These are phyloP conservation scores for Pyrenophora seminiperda DNA, from an alignment of 2,329 filamentous ascomycete species.

Conservation along the genomic window DNA sequence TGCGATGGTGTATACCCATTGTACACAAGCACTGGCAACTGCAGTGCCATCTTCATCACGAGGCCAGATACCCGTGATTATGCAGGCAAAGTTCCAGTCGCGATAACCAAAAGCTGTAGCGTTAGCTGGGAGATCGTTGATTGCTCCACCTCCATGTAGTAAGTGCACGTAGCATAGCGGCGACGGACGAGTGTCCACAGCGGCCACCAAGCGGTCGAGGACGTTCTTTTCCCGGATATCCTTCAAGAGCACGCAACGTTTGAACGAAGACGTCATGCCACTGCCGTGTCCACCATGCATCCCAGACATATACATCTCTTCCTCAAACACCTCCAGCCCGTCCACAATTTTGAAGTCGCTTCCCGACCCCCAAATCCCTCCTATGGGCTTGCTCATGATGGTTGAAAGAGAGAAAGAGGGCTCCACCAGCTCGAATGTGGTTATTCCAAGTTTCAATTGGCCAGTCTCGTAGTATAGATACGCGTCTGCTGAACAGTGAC, in stretches of 20 bases:
- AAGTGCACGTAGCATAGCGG: constrained; percentile 67
- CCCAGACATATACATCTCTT: constrained; percentile 64
- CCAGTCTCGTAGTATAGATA: constrained; percentile 60
- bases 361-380: constrained; percentile 40
- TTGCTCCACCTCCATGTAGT: constrained; percentile 62
- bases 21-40: constrained; percentile 46
- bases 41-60: constrained; percentile 58
- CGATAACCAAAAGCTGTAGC: constrained; percentile 66
- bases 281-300: constrained; percentile 65
- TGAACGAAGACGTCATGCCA: constrained; percentile 67
- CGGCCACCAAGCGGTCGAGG: constrained; percentile 49
- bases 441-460: constrained; percentile 59
- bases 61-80: constrained; percentile 66
- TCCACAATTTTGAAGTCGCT: constrained; percentile 50
- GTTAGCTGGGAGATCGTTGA: constrained; percentile 52
- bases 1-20: constrained; percentile 64
- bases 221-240: constrained; percentile 49
- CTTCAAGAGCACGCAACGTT: constrained; percentile 66
- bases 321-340: constrained; percentile 59
- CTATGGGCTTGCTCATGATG: neutral
- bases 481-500: constrained; percentile 57
- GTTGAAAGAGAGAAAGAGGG: constrained; percentile 5
- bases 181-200: constrained; percentile 57
- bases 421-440: constrained; percentile 50
- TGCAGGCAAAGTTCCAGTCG: constrained; percentile 68